Evolutionary conservation across 2,329 filamentous ascomycete species (phyloP), one percentile per base, ranked within the genome.

Genomic region (Paecilomyces dactylethromorphus): DNA sequence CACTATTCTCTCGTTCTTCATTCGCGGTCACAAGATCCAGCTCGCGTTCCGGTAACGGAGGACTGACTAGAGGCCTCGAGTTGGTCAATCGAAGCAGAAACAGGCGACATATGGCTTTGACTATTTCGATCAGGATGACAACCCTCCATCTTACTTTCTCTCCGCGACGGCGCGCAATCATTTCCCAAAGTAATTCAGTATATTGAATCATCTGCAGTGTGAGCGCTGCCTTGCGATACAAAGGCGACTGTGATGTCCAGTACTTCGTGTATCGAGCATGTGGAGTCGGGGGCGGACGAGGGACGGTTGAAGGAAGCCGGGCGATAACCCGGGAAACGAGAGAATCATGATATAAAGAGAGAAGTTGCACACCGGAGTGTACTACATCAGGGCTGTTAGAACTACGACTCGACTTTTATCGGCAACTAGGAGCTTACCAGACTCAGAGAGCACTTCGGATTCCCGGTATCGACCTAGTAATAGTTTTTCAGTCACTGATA

Each of bases 111-210:
- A 94, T 65, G 2, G 93, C 92, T 75, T 97, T 97, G 69, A 94
- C 79, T 0, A 85, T 82, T 76, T 99, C 94, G 22, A 99, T 80
- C 3, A 95, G 71, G 11, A 97, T 87, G 5, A 97, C 86, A 0
- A 95, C 86, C 56, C 90, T 87, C 94, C 94, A 99, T 31, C 92
- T 85, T 26, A 88, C 77, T 68, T 84, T 86, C 73, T 95, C 84
- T 52, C 89, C 92, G 62, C 87, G 87, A 54, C 93, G 84, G 76
- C 96, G 95, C 29, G 92, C 92, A 29, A 89, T 85, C 94, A 99
- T 99, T 74, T 99, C 94, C 84, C 93, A 94, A n/a, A 99, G 78
- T 31, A 99, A 80, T 76, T 99, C 91, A 0, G 92, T 96, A 71
- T 97, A 97, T 65, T 94, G 90, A 26, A 97, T 89, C 77, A 96